Evolutionary conservation across 2,329 filamentous ascomycete species (phyloP), one percentile per base, ranked within the genome.

Genomic region (Ustulina deusta): DNA sequence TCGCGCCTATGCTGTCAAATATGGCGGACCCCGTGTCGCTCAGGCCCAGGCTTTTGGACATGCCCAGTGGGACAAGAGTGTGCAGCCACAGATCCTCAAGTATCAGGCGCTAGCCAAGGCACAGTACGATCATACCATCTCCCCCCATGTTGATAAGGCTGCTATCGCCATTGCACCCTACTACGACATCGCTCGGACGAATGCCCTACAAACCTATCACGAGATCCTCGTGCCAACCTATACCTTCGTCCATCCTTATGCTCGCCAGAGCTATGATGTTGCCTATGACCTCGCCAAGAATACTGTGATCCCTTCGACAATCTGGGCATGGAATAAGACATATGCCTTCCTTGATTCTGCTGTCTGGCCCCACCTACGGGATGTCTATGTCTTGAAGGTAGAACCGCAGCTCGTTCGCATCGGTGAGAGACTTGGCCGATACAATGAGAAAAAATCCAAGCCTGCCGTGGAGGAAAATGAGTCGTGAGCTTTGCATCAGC

Each of bases 381-480:
- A 92, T 15, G 82, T 97, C 5, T 98, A 98, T 76, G 88, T 90
- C 11, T 90, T 97, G 76, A 97, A 97, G 74, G 94, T 99, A 3
- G 94, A 98, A 81, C 97, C 97, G 15, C 97, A 99, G 80, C 86
- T 99, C 15, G 88, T 95, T 64, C 93, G 94, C 74, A 98, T 99
- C 75, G 93, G 93, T 13, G 92, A 97, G 81, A 90, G 94, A 52
- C 86, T 99, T 11, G 94, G 94, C 46, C 86, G 91, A 55, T 93
- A 94, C 79, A 90, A 85, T 71, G 85, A 87, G 22, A 75, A 74
- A 65, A 82, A 80, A 65, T 71, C 74, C 36, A 83, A 81, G 72
- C 64, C 77, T 10, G 64, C 68, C 34, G 55, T 69, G 54, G 81
- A 81, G 52, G 81, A 80, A 65, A 64, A 58, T 55, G 72, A 70